Evolutionary conservation across 768 basidiomycete genomes (phyloP).

Genomic region (Suillus placidus): DNA sequence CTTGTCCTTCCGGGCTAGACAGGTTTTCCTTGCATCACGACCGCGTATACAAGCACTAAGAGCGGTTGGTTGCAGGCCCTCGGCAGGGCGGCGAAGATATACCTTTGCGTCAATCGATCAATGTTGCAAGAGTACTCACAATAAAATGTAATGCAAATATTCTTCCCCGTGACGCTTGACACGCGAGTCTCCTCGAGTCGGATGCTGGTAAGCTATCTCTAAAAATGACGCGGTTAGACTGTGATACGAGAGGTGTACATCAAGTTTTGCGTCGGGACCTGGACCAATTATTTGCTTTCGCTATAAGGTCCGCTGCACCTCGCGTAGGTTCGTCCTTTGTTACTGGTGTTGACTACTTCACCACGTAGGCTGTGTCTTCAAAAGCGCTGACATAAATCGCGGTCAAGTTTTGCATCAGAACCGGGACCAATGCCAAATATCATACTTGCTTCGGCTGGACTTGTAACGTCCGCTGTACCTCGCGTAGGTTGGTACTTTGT

Average conservation of each 20-base stretch:
- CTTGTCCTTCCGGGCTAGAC: background rate
- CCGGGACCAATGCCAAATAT: too few species aligned
- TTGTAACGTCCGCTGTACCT: too few species aligned
- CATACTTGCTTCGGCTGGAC: too few species aligned
- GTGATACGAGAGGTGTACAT: background rate
- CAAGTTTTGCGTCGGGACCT: too few species aligned
- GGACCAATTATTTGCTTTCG: too few species aligned
- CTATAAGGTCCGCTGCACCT: too few species aligned
- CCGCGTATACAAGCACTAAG: background rate
- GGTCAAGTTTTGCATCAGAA: too few species aligned
- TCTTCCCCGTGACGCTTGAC: background rate
- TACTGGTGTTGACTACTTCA: too few species aligned
- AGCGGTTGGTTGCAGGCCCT: background rate
- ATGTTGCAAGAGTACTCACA: background rate
- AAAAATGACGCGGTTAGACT: background rate
- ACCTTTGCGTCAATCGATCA: background rate
- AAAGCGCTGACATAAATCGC: background rate
- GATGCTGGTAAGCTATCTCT: background rate
- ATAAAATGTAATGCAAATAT: background rate
- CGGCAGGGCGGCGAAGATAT: background rate
- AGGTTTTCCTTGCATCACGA: background rate
- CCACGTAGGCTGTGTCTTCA: too few species aligned
- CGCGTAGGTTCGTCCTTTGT: too few species aligned
- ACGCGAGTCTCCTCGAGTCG: background rate
- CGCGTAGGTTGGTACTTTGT: too few species aligned